phyloP scores from a whole-genome alignment of 305 asterid species.

The Fraxinus baroniana region DNA sequence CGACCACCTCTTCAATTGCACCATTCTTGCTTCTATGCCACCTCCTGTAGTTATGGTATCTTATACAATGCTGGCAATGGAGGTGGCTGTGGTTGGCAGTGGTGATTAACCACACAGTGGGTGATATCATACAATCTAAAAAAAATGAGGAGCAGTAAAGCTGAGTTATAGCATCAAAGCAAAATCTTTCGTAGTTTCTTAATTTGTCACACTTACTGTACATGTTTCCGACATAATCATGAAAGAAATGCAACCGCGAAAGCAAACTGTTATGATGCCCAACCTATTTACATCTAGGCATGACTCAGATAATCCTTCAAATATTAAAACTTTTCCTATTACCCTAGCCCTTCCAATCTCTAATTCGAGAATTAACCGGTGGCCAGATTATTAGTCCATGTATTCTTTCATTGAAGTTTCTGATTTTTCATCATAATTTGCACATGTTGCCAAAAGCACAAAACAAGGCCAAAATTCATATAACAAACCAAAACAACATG shows the following conservation, averaged over 20 bases:
- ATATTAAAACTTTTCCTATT: not conserved
- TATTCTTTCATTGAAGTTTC: not conserved
- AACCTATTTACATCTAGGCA: not conserved
- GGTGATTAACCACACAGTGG: not conserved
- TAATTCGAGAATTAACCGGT: not conserved
- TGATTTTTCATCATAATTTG: not conserved
- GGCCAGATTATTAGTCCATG: not conserved
- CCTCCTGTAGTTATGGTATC: not conserved
- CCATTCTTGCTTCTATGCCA: not conserved
- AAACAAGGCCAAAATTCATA: not conserved
- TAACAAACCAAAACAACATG: not conserved
- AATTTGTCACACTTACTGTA: not conserved
- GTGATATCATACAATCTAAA: not conserved
- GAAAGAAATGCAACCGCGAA: not conserved
- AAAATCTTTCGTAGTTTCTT: not conserved
- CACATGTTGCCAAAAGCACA: not conserved
- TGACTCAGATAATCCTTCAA: not conserved
- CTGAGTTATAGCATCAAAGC: not conserved
- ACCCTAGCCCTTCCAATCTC: not conserved
- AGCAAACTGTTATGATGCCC: not conserved
- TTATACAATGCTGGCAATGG: not conserved
- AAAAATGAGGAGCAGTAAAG: not conserved
- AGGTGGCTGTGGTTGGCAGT: not conserved
- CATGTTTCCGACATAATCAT: not conserved
- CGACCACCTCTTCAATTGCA: not conserved